These are phyloP conservation scores for Zea mays DNA, from an alignment of 176 grass and related monocot species.

Conservation along the genomic window Zm-B73-REFERENCE-NAM-5.0 NC_050104.1:152767001-152767500, in stretches of 20 bases:
- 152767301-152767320: not conserved
- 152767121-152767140: conserved; percentile 54
- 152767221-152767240: conserved; percentile 51
- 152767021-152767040: conserved; percentile 38
- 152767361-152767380: not conserved
- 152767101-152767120: conserved; percentile 30
- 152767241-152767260: conserved; percentile 38
- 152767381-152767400: not conserved
- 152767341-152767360: not conserved
- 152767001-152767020: conserved; percentile 62
- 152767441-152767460: not conserved
- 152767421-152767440: not conserved
- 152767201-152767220: conserved; percentile 48
- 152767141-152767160: conserved; percentile 66
- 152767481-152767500: no score
- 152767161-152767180: conserved; percentile 64
- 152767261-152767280: not conserved
- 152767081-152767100: conserved; percentile 53
- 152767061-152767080: conserved; percentile 55
- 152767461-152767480: not conserved
- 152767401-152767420: not conserved
- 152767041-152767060: conserved; percentile 74
- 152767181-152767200: conserved; percentile 51
- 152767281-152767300: not conserved
- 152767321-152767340: not conserved